phyloP scores from a whole-genome alignment of 2,329 filamentous ascomycete genomes.

The Penicillium sclerotigenum region DNA sequence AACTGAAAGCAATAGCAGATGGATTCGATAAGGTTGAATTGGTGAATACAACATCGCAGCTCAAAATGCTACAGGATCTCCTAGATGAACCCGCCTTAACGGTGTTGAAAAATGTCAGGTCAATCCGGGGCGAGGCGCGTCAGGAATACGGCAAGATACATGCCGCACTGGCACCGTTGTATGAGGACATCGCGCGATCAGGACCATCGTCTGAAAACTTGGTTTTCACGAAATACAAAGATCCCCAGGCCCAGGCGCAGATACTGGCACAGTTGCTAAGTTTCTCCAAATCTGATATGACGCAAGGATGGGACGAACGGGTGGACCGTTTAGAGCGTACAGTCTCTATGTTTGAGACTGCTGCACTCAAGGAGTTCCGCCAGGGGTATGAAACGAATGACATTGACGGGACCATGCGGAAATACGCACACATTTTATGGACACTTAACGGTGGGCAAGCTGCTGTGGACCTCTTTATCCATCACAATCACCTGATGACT shows the following conservation, averaged over 20 bases:
- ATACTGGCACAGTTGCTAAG: conserved; percentile 77
- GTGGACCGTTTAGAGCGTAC: conserved; percentile 71
- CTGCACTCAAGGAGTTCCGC: conserved; percentile 86
- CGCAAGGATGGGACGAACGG: conserved; percentile 68
- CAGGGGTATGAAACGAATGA: conserved; percentile 88
- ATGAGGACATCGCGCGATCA: conserved; percentile 72
- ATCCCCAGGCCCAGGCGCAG: conserved; percentile 85
- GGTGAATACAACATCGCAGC: conserved; percentile 34
- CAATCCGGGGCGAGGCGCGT: conserved; percentile 77
- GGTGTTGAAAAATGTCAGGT: conserved; percentile 68
- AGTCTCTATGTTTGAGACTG: conserved; percentile 81
- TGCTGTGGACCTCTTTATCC: conserved; percentile 79
- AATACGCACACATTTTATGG: conserved; percentile 82
- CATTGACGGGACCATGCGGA: conserved; percentile 80
- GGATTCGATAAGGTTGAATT: conserved; percentile 78
- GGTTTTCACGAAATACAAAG: conserved; percentile 80
- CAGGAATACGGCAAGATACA: conserved; percentile 91
- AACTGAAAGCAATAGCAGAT: conserved; percentile 51
- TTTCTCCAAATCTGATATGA: conserved; percentile 78
- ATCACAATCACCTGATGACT: conserved; percentile 80
- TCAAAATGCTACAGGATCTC: conserved; percentile 35
- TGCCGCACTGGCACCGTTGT: conserved; percentile 82
- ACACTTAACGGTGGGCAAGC: conserved; percentile 75
- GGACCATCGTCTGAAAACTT: conserved; percentile 72
- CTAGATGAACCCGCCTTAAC: conserved; percentile 65